Percentiles rank a stretch among this genome's conserved stretches.
These are phyloP conservation scores for Mangifera indica DNA, from an alignment of 345 rosid species.

Conservation along the genomic window DNA sequence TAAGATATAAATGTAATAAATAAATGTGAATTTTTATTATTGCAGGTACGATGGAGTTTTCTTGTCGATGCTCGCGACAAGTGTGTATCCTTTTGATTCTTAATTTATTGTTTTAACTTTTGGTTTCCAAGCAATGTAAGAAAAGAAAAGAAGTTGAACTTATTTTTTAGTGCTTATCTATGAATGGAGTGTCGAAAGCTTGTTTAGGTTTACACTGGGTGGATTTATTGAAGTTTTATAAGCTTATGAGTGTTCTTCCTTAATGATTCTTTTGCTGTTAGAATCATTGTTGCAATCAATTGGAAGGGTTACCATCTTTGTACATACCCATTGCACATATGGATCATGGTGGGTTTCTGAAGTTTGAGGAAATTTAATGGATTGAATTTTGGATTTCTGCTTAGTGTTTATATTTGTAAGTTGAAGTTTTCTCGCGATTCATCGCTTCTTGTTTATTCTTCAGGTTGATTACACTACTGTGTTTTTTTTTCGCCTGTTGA, in stretches of 20 bases:
- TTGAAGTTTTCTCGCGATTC: constrained; percentile 5
- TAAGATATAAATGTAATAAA: not conserved
- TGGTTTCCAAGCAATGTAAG: not conserved
- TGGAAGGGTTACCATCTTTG: constrained; percentile 82
- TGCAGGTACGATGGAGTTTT: constrained; percentile 99
- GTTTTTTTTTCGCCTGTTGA: constrained; percentile 83
- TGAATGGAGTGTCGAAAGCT: not conserved
- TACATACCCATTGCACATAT: constrained; percentile 87
- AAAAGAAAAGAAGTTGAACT: not conserved
- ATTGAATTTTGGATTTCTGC: not conserved
- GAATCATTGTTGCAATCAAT: constrained; percentile 83
- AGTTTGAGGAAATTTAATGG: not conserved
- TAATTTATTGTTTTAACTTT: not conserved
- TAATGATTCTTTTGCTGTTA: constrained; percentile 32
- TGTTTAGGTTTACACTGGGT: not conserved
- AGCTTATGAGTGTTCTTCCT: constrained; percentile 24
- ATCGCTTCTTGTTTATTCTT: constrained; percentile 22
- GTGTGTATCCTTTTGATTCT: constrained; percentile 74
- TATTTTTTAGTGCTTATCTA: not conserved
- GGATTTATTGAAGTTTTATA: not conserved
- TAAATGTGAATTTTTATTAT: constrained; percentile 8
- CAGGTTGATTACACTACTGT: constrained; percentile 95
- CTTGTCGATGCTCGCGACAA: constrained; percentile 97
- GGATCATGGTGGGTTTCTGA: constrained; percentile 81
- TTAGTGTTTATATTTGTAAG: not conserved